Base-by-base conservation (phyloP, 2,329 filamentous ascomycete genomes). In the Zymoseptoria crescenta region DNA sequence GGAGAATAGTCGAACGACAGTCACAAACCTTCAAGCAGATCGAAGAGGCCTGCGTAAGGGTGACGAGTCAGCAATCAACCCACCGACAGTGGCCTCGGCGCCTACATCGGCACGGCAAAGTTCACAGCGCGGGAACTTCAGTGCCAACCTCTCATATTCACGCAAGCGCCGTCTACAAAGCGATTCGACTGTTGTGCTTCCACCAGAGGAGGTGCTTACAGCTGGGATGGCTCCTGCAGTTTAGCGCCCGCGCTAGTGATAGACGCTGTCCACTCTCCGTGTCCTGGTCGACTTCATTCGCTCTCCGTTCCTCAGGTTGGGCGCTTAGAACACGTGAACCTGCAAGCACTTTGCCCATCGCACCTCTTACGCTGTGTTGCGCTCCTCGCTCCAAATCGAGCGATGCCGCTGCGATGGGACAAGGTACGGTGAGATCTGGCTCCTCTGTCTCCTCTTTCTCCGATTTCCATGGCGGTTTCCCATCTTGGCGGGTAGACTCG, bases 291-390 rank as follows among this genome's bases (percentile, higher is more conserved):
- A 64, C 61, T 62, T 57, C 61, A 63, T 65, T 65, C 59, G 61
- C 52, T 60, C 56, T 28, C 16, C 51, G 27, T n/a, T n/a, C n/a
- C n/a, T n/a, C n/a, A n/a, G n/a, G n/a, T 30, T 52, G 56, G 63
- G 63, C 63, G 63, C 63, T 63, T 65, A 62, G 30, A 59, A 61
- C 56, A 56, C 58, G 56, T 56, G 30, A 57, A 56, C 50, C 57
- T 62, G 63, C 63, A 64, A 56, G 56, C 58, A 57, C 62, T 62
- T 59, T 62, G 59, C 61, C 62, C 61, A 62, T 59, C 56, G 58
- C 62, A 59, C 57, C 58, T 62, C 54, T 55, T 55, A 60, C 59
- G 41, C 52, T 52, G 54, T 57, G 54, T 29, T 45, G 56, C 53
- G 56, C 62, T 45, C 13, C 35, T 45, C n/a, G 35, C 35, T 61